phyloP scores from a whole-genome alignment of 345 rosid species.

The Eucalyptus sideroxylon region DNA sequence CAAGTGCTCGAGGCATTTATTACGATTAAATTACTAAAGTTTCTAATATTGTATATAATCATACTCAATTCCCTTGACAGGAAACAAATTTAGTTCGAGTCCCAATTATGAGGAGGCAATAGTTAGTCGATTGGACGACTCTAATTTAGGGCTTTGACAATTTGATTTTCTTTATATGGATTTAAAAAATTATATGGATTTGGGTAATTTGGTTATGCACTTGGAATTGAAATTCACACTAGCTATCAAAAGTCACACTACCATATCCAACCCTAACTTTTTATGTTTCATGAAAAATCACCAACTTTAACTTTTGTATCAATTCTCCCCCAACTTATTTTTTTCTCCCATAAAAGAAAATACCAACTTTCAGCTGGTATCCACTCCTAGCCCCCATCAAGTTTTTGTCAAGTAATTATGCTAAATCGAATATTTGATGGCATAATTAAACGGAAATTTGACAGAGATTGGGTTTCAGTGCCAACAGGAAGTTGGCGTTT shows the following conservation, averaged over 20 bases:
- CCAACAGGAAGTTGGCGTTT: accelerated
- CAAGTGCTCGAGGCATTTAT: neutral
- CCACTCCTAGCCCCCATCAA: neutral
- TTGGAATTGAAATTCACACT: too few species aligned
- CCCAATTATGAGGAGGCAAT: neutral
- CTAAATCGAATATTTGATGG: too few species aligned
- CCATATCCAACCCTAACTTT: accelerated
- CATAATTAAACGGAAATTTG: too few species aligned
- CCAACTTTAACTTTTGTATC: neutral
- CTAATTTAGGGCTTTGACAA: too few species aligned
- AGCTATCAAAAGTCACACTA: too few species aligned
- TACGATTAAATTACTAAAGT: neutral
- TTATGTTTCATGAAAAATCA: neutral
- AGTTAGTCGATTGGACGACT: accelerated
- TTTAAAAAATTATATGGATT: accelerated
- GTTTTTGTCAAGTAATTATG: neutral
- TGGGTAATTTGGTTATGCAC: accelerated
- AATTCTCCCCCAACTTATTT: neutral
- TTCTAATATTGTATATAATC: neutral
- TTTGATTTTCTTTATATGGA: too few species aligned
- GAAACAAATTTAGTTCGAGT: too few species aligned
- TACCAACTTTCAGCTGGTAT: neutral
- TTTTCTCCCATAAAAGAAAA: neutral
- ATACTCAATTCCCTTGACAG: neutral
- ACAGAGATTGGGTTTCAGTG: accelerated